A percentile compares a stretch with the other conserved stretches of the same genome.
Conservation (phyloP, 768 basidiomycete genomes). For the Mycena polygramma region DNA sequence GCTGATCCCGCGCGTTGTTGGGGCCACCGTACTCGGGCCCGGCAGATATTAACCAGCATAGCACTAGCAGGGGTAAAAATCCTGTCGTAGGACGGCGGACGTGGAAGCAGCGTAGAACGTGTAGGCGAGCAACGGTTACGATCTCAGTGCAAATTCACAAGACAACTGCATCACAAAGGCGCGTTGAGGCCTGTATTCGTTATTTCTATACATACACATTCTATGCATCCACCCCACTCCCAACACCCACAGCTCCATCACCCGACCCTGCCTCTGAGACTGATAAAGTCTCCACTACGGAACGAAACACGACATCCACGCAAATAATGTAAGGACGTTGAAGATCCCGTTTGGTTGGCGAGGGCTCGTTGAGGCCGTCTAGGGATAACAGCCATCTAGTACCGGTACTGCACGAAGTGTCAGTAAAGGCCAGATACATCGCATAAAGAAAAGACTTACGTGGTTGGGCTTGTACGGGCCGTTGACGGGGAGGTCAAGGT, state of each 20-base stretch:
- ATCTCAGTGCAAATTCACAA: not conserved
- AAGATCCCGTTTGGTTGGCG: slow-evolving; percentile 72
- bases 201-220: slow-evolving; percentile 29
- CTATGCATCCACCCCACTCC: slow-evolving; percentile 18
- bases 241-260: slow-evolving; percentile 20
- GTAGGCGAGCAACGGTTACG: too few species aligned
- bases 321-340: slow-evolving; percentile 66
- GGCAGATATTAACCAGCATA: too few species aligned
- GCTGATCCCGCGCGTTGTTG: slow-evolving; percentile 8
- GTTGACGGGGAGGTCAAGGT: slow-evolving; percentile 89
- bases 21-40: not conserved
- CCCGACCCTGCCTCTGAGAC: slow-evolving; percentile 47
- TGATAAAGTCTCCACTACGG: slow-evolving; percentile 61
- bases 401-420: slow-evolving; percentile 53
- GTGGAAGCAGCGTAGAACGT: too few species aligned
- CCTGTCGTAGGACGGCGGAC: too few species aligned
- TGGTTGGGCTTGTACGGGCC: slow-evolving; percentile 75
- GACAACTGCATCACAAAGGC: slow-evolving; percentile 44
- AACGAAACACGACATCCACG: slow-evolving; percentile 60
- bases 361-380: slow-evolving; percentile 88
- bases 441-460: slow-evolving; percentile 7
- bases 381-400: slow-evolving; percentile 54
- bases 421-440: too few species aligned
- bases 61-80: too few species aligned
- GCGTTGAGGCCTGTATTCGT: slow-evolving; percentile 67